Base-by-base conservation (phyloP, 768 basidiomycete genomes). In the Suillus weaverae region DNA sequence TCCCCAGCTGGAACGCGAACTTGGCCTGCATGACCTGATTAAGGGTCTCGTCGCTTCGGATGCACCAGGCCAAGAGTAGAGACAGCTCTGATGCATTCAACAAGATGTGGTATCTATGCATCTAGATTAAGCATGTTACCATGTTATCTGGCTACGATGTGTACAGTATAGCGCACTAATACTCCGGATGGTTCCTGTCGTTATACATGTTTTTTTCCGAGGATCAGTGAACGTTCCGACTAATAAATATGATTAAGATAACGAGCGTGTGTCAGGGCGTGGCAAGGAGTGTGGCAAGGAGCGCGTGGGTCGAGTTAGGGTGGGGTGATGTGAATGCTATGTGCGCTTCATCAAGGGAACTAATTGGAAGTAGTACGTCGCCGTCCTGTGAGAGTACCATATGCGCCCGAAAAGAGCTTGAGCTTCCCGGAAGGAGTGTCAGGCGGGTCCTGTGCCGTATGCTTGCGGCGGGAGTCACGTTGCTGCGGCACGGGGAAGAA, bases 1-100 rank as follows among this genome's bases (percentile, higher is more conserved):
- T 54, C n/a, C 32, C 50, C 63, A 89, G 89, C 83, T 90, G 46
- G 88, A 89, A 69, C 76, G 74, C 50, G 83, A 88, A 48, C 67
- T 89, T 44, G 86, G 87, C 14, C 59, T 89, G 60, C 78, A 79
- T 26, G 77, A 78, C 6, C 66, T 86, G 18, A 76, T 89, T 38
- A 73, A 74, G 39, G 75, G 76, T 55, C 63, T 86, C n/a, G 66
- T 72, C 44, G 68, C 10, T 41, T 59, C 57, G 18, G 38, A 41
- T 2, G 18, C 39, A 30, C 18, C 20, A 41, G 39, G 2, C 16
- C 26, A 59, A 41, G 57, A 59, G 39, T 59, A 59, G 6, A 7
- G 35, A 18, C 16, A 39, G 11, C 16, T 41, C 26, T 18, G 41
- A 59, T 41, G 18, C 22, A 57, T 57, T 59, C 39, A 59, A 41